These are phyloP conservation scores for Phialemoniopsis sp. DNA, from an alignment of 2,329 filamentous ascomycete genomes.

Conservation along the genomic window DNA sequence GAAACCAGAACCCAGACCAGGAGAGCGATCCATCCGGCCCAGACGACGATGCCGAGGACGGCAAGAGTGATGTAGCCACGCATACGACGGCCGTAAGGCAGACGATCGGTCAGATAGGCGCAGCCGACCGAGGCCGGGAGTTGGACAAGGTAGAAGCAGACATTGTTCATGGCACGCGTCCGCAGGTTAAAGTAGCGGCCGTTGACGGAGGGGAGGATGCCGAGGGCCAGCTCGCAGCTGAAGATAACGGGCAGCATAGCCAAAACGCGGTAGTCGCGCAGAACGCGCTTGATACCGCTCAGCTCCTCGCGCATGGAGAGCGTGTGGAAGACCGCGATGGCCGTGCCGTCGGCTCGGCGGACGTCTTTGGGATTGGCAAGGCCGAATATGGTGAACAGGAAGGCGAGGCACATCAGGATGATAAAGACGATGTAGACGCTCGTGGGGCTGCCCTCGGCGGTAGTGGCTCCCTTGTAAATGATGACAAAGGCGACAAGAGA, in stretches of 20 bases:
- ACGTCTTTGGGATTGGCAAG: constrained; percentile 15
- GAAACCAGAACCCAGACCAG: constrained; percentile 5
- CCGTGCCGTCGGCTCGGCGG: constrained; percentile 9
- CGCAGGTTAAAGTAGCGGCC: constrained; percentile 12
- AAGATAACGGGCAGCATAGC: constrained; percentile 11
- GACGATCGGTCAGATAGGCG: constrained; percentile 6
- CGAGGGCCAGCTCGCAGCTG: constrained; percentile 8
- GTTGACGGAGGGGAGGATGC: constrained; percentile 7
- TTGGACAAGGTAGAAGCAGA: constrained; percentile 10
- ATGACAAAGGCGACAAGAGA: constrained; percentile 9
- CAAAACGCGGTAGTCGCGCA: constrained; percentile 8
- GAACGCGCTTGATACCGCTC: constrained; percentile 3
- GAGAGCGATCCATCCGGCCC: constrained; percentile 2
- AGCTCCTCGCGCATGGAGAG: constrained; percentile 8
- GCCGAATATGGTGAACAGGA: constrained; percentile 9
- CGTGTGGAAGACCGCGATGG: constrained; percentile 9
- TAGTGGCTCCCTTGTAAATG: constrained; percentile 3
- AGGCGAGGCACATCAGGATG: constrained; percentile 7
- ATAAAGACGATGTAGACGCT: constrained; percentile 11
- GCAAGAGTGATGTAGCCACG: constrained; percentile 6
- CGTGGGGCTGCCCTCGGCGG: constrained; percentile 5
- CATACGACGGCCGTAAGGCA: constrained; percentile 2
- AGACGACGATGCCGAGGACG: constrained; percentile 6
- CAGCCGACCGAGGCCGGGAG: constrained; percentile 8
- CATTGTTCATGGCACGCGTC: constrained; percentile 10